These are phyloP conservation scores for Sugiyamaella qingdaonensis DNA, from an alignment of 805 yeast species.

Conservation along the genomic window DNA sequence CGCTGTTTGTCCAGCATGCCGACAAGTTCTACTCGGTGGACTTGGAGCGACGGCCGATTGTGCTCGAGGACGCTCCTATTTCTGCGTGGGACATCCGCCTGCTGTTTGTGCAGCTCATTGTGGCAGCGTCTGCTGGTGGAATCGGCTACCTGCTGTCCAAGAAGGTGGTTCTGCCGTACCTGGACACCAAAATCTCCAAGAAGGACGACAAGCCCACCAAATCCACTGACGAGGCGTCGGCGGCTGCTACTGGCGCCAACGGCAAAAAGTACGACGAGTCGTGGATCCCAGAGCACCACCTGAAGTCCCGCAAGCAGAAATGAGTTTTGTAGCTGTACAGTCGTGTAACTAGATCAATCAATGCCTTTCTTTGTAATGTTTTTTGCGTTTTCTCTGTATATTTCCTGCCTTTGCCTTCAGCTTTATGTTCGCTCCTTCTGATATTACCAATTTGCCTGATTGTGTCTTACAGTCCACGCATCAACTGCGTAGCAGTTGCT, in stretches of 20 bases:
- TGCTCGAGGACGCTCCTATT: slow-evolving; percentile 59
- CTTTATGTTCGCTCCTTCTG: no score
- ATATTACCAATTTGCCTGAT: no score
- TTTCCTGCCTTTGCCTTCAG: no score
- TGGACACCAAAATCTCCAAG: slow-evolving; percentile 15
- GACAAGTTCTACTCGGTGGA: slow-evolving; percentile 21
- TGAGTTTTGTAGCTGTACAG: background rate
- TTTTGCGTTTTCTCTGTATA: no score
- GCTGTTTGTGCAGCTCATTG: slow-evolving; percentile 54
- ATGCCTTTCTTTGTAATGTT: no score
- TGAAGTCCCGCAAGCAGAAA: slow-evolving; percentile 18
- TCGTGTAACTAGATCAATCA: no score
- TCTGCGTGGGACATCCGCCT: slow-evolving; percentile 72
- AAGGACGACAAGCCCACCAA: slow-evolving; percentile 15
- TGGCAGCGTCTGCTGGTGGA: slow-evolving; percentile 47
- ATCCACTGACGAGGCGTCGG: slow-evolving; percentile 4
- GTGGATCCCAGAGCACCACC: slow-evolving; percentile 45
- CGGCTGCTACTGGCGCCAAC: slow-evolving; percentile 21
- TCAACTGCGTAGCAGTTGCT: no score
- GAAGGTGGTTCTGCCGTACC: slow-evolving; percentile 14
- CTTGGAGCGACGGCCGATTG: slow-evolving; percentile 32
- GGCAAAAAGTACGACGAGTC: slow-evolving; percentile 36
- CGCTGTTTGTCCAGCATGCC: slow-evolving; percentile 20
- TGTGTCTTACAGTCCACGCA: no score
- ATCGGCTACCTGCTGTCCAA: slow-evolving; percentile 39